Conservation (phyloP, 257 asterid genomes). For the Ballota nigra region DNA sequence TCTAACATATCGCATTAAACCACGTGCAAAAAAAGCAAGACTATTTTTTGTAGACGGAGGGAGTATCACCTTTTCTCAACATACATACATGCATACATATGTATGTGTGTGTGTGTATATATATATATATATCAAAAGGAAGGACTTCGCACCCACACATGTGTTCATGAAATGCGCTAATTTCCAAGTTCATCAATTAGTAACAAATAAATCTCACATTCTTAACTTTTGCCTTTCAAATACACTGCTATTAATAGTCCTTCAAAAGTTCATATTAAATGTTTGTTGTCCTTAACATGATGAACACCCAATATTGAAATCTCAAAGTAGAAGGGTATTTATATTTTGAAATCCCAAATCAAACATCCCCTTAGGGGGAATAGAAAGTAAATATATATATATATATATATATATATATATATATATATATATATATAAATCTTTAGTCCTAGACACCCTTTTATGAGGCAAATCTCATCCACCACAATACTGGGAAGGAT, state of each 20-base stretch:
- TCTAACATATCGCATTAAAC: no score
- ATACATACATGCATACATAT: no score
- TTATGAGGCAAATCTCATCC: not conserved
- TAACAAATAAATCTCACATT: not conserved
- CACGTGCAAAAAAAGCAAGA: no score
- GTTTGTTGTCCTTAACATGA: not conserved
- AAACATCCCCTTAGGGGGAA: not conserved
- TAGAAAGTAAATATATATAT: no score
- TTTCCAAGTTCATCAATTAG: not conserved
- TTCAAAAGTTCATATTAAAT: not conserved
- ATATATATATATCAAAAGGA: not conserved
- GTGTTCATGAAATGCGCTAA: not conserved
- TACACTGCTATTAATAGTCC: not conserved
- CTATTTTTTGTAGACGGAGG: no score
- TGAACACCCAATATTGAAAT: no score
- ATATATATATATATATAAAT: no score
- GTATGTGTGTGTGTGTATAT: no score
- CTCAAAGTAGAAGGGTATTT: no score
- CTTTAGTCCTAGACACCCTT: not conserved
- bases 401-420: no score
- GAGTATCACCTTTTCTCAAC: not conserved
- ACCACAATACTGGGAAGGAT: not conserved
- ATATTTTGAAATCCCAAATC: no score
- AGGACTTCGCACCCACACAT: not conserved
- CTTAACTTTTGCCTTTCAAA: not conserved